Evolutionary conservation across 2,329 filamentous ascomycete species (phyloP), one percentile per base, ranked within the genome.

Genomic region (Ploettnerulaceae sp.): DNA sequence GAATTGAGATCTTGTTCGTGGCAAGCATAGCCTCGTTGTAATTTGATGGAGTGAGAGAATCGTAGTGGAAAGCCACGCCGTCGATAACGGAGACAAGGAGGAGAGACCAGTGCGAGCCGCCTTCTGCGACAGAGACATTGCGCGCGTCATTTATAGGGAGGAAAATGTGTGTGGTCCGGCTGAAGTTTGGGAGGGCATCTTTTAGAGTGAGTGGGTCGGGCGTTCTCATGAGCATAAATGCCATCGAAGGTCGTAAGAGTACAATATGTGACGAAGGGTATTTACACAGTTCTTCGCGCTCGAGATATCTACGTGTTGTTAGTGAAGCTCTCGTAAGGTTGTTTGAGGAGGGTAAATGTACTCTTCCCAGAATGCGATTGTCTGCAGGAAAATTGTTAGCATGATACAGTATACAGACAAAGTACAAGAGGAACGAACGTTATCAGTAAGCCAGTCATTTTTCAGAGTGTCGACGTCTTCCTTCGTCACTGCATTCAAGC

Each of bases 361-460:
- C 76, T 97, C 91, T 76, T 97, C 87, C 91, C 93, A 98, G 65
- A 98, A 97, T 40, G 89, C 84, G 57, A 98, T 97, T 59, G 89
- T 90, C 86, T 91, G 57, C n/a, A 20, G 18, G 21, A 31, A 14
- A 24, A 11, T 8, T 12, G 29, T 53, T 46, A 57, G 49, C 35
- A 45, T 25, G 26, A 18, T 44, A 32, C 32, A n/a, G 17, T 25
- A 26, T 21, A 17, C 18, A 22, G 8, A 20, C 18, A 7, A 31
- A 8, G 26, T 12, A 28, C 7, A 12, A 21, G 24, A 22, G 29
- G 9, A 18, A 28, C 48, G 11, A 73, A 90, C 87, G 71, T 95
- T 96, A 66, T 98, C 93, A 33, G 91, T 96, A 42, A 98, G 74
- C 93, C 93, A 98, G 73, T 96, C 93, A 67, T 86, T 76, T 68